These are phyloP conservation scores for Colletotrichum sp. DNA, from an alignment of 2,329 filamentous ascomycete species.

Conservation along the genomic window DNA sequence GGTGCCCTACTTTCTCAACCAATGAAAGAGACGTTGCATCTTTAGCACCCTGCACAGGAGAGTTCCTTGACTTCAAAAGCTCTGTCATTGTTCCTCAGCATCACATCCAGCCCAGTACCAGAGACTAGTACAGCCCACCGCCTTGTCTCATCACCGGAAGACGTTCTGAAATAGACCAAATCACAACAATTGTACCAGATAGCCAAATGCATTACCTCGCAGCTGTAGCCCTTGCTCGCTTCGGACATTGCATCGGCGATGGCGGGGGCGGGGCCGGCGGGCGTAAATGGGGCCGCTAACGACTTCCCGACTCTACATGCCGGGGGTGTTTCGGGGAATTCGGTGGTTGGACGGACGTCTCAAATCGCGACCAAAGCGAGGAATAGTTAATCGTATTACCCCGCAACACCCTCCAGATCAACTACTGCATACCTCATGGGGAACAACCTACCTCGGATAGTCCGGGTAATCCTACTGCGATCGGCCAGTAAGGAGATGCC, in stretches of 20 bases:
- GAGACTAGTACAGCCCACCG: too few species aligned
- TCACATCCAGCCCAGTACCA: too few species aligned
- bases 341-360: background rate
- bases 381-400: background rate
- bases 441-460: background rate
- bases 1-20: background rate
- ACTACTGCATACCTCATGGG: background rate
- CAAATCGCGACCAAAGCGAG: background rate
- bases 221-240: background rate
- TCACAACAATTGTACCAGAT: background rate
- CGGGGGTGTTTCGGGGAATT: background rate
- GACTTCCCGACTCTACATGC: background rate
- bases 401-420: background rate
- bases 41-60: background rate
- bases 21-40: background rate
- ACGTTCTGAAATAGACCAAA: background rate
- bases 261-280: background rate
- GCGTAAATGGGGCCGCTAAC: background rate
- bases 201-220: background rate
- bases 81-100: too few species aligned
- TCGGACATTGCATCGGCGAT: background rate
- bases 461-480: background rate
- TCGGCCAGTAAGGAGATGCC: background rate
- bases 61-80: too few species aligned
- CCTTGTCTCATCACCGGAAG: too few species aligned